Evolutionary conservation across 2,329 filamentous ascomycete species (phyloP), one percentile per base, ranked within the genome.

Genomic region (Rachicladosporium sp.): DNA sequence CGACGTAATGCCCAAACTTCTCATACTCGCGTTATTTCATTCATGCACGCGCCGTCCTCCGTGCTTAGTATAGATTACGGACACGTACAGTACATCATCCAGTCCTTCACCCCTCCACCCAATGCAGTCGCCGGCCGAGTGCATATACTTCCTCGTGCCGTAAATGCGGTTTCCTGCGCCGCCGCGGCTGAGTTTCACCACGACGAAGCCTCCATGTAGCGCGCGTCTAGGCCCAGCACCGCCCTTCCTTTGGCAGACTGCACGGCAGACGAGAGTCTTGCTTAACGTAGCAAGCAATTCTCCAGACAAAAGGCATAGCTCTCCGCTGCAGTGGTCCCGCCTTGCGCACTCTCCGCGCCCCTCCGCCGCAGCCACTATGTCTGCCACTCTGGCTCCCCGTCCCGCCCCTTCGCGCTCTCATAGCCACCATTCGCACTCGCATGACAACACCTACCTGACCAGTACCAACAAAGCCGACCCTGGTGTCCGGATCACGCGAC

Each of bases 391-490:
- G 50, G 46, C 47, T 27, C 32, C 45, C 41, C 42, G 45, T 36
- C 40, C 38, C 33, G 43, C 47, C 13, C 57, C 59, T 37, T 51
- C 50, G 9, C 58, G 59, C 46, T 69, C 72, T 47, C 72, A 78
- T 48, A 62, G 64, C 21, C 73, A 77, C 41, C 78, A 82, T 53
- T 78, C 84, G 58, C 82, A 89, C 54, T 79, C 87, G 57, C 83
- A 91, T 60, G 86, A 94, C 63, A 91, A 84, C 63, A 74, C 78
- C 32, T 91, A 86, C 58, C 71, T 93, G 36, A 82, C 78, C 3
- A 89, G 83, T 5, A 71, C 70, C 47, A 85, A 93, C 65, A 91
- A 86, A 64, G 81, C 83, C 50, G 91, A 98, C 63, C 87, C 91
- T 36, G 86, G 86, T 49, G 93, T 94, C 52, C 80, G 87, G 53